phyloP scores from a whole-genome alignment of 352 stramenopile genomes.

The Phytophthora pseudosyringae region DNA sequence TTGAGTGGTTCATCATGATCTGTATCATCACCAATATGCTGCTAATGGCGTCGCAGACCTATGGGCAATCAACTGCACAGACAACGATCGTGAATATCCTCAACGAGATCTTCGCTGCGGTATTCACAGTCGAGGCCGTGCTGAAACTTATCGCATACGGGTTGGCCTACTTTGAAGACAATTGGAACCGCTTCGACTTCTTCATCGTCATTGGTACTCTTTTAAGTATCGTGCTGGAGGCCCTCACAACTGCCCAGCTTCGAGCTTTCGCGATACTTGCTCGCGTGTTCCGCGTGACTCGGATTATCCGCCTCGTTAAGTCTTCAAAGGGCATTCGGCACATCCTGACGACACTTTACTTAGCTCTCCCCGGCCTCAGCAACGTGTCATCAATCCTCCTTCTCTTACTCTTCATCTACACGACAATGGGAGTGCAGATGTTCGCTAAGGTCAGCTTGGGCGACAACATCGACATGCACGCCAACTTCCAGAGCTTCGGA shows the following conservation, averaged over 20 bases:
- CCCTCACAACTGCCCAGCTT: constrained; percentile 50
- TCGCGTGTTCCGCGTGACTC: constrained; percentile 91
- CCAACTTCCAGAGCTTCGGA: constrained; percentile 93
- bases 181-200: constrained; percentile 92
- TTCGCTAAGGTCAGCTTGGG: constrained; percentile 87
- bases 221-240: constrained; percentile 57
- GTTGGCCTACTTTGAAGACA: constrained; percentile 78
- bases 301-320: constrained; percentile 82
- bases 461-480: constrained; percentile 80
- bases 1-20: constrained; percentile 91
- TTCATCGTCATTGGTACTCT: constrained; percentile 71
- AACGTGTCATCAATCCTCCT: constrained; percentile 92
- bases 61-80: constrained; percentile 72
- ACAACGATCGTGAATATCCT: constrained; percentile 52
- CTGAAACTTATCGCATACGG: constrained; percentile 89
- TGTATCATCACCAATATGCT: constrained; percentile 92
- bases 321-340: constrained; percentile 86
- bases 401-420: constrained; percentile 94
- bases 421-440: constrained; percentile 92
- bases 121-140: constrained; percentile 89
- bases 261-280: constrained; percentile 83
- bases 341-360: constrained; percentile 92
- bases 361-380: constrained; percentile 82
- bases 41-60: constrained; percentile 88
- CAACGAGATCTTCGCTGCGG: constrained; percentile 85